Conservation (phyloP, 2,329 filamentous ascomycete genomes). For the Xylaria sp. region DNA sequence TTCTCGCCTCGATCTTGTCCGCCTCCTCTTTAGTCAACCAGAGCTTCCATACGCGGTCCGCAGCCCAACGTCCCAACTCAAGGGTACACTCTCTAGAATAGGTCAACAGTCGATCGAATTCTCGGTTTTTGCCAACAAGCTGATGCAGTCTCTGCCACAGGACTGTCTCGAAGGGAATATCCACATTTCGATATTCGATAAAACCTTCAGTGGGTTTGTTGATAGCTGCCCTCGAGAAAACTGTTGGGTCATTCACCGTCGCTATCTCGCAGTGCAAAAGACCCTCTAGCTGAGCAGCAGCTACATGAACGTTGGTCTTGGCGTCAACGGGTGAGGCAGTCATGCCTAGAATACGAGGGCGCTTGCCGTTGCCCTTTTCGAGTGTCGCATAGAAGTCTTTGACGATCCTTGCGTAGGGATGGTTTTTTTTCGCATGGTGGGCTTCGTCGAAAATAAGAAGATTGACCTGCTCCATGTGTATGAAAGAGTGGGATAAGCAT, state of each 20-base stretch:
- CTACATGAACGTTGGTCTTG: constrained; percentile 75
- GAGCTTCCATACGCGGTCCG: constrained; percentile 83
- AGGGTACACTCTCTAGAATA: constrained; percentile 70
- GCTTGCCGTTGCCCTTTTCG: constrained; percentile 55
- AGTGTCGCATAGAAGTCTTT: constrained; percentile 79
- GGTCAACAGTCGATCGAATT: constrained; percentile 67
- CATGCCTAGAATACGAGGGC: constrained; percentile 92
- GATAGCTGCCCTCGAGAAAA: constrained; percentile 67
- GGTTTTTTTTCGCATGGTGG: constrained; percentile 94
- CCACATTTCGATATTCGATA: constrained; percentile 63
- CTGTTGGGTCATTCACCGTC: constrained; percentile 68
- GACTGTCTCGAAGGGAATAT: constrained; percentile 67
- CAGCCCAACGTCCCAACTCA: constrained; percentile 83
- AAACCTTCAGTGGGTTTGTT: constrained; percentile 69
- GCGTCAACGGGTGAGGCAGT: constrained; percentile 95
- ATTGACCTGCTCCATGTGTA: constrained; percentile 85
- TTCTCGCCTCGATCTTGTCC: constrained; percentile 68
- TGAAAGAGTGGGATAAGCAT: constrained; percentile 81
- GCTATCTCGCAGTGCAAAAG: constrained; percentile 86
- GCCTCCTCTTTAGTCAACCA: constrained; percentile 72
- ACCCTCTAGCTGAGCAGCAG: constrained; percentile 78
- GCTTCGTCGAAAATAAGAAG: constrained; percentile 96
- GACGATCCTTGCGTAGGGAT: constrained; percentile 90
- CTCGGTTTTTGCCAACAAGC: constrained; percentile 54
- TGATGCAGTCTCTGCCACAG: constrained; percentile 69